Conservation (phyloP, 805 yeast species). For the Wickerhamiella sorbophila region DNA sequence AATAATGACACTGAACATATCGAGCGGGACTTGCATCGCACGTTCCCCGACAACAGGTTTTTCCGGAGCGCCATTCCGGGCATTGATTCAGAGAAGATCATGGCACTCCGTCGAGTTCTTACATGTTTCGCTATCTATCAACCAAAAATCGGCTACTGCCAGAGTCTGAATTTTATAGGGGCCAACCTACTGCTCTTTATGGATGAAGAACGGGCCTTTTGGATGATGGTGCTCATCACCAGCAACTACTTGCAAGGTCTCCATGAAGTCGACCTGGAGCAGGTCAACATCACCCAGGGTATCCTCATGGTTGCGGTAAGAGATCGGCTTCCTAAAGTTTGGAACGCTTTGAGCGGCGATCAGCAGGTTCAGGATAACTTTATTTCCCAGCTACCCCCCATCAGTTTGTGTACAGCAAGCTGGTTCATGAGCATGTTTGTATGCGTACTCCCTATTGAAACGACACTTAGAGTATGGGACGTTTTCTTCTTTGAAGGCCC, state of each 20-base stretch:
- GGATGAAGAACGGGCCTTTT: conserved; percentile 81
- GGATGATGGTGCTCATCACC: conserved; percentile 91
- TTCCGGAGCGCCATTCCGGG: conserved; percentile 42
- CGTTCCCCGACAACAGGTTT: conserved; percentile 85
- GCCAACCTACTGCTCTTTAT: conserved; percentile 72
- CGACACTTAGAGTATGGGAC: conserved; percentile 86
- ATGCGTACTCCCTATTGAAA: conserved; percentile 78
- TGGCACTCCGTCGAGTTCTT: conserved; percentile 64
- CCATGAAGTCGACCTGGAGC: conserved; percentile 80
- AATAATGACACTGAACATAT: conserved; percentile 80
- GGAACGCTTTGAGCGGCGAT: conserved; percentile 41
- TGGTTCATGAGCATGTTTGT: conserved; percentile 98
- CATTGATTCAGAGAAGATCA: conserved; percentile 31
- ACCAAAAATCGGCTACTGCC: conserved; percentile 92
- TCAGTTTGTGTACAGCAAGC: conserved; percentile 83
- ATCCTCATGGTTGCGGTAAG: conserved; percentile 75
- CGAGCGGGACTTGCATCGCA: conserved; percentile 83
- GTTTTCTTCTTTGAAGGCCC: conserved; percentile 87
- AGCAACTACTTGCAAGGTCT: conserved; percentile 79
- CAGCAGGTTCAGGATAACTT: conserved; percentile 31
- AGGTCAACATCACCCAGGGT: conserved; percentile 91
- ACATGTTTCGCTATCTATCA: conserved; percentile 72
- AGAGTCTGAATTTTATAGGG: conserved; percentile 81
- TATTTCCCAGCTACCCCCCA: conserved; percentile 68
- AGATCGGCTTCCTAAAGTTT: conserved; percentile 70